Percentiles rank a stretch among this genome's conserved stretches.
phyloP scores from a whole-genome alignment of 2,329 filamentous ascomycete species.

The Chaetomium olivaceum region DNA sequence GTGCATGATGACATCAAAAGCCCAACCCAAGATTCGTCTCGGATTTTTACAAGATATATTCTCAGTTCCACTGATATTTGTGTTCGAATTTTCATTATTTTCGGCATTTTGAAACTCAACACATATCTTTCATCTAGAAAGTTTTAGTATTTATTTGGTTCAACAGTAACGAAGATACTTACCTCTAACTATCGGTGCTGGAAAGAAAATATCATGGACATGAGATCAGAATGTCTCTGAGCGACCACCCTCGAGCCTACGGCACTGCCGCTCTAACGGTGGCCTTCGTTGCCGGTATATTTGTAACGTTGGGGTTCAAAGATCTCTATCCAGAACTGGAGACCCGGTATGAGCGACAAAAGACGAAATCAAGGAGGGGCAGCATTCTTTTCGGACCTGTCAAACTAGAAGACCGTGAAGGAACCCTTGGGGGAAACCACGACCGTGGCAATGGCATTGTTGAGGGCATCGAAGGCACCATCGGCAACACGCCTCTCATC shows the following conservation, averaged over 20 bases:
- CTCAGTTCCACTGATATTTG: not conserved
- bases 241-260: constrained; percentile 62
- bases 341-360: constrained; percentile 56
- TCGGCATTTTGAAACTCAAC: not conserved
- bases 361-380: constrained; percentile 42
- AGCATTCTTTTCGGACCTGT: constrained; percentile 54
- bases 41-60: not conserved
- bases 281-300: constrained; percentile 75
- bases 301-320: constrained; percentile 75
- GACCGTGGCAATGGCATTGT: constrained; percentile 50
- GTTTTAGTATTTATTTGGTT: not conserved
- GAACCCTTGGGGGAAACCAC: constrained; percentile 29
- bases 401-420: constrained; percentile 58
- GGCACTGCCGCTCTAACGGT: constrained; percentile 65
- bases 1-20: constrained; percentile 14
- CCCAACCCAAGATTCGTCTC: not conserved
- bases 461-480: constrained; percentile 84
- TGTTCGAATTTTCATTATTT: not conserved
- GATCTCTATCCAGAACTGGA: constrained; percentile 77
- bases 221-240: constrained; percentile 55
- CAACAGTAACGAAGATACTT: no score
- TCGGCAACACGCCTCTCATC: constrained; percentile 90
- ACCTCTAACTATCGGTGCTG: not conserved
- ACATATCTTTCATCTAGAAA: not conserved
- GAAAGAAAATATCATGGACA: constrained; percentile 13